Base-by-base conservation (phyloP, 2,329 filamentous ascomycete species). In the Botryotinia globosa region DNA sequence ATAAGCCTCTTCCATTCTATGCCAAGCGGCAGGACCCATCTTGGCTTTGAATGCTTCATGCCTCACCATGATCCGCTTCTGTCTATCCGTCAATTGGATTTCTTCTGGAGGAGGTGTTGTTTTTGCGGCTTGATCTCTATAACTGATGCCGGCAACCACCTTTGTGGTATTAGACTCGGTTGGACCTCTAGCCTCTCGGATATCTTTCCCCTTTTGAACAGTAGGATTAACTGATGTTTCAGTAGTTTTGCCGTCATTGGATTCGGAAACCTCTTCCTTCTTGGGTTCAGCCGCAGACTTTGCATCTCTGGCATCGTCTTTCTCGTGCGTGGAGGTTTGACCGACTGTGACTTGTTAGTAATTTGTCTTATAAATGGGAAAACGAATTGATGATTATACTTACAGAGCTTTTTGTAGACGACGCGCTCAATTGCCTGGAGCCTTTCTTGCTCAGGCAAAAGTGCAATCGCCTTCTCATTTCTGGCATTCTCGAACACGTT, bases 191-290 rank as follows among this genome's bases (percentile, higher is more conserved):
- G 12, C 12, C 0, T n/a, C 48, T 54, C 0, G 25, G 25, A 5
- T 54, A n/a, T 54, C n/a, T n/a, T n/a, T n/a, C n/a, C n/a, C n/a
- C n/a, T n/a, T n/a, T n/a, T n/a, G n/a, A n/a, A n/a, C n/a, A n/a
- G n/a, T n/a, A n/a, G n/a, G n/a, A n/a, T n/a, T n/a, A n/a, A n/a
- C n/a, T n/a, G n/a, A n/a, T n/a, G n/a, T n/a, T n/a, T n/a, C n/a
- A n/a, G n/a, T n/a, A n/a, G n/a, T n/a, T n/a, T n/a, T n/a, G n/a
- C n/a, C n/a, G 48, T n/a, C 5, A 0, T 54, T n/a, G 25, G 25
- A 54, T n/a, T 3, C 2, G 25, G 12, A n/a, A 51, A 4, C 25
- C 0, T 54, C 25, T 0, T n/a, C 3, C 14, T n/a, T 16, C 48
- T 51, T 51, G 25, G 48, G 48, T 4, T 14, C 48, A n/a, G 25